Base-by-base conservation (phyloP, 345 rosid species). In the Camelina sativa region DNA sequence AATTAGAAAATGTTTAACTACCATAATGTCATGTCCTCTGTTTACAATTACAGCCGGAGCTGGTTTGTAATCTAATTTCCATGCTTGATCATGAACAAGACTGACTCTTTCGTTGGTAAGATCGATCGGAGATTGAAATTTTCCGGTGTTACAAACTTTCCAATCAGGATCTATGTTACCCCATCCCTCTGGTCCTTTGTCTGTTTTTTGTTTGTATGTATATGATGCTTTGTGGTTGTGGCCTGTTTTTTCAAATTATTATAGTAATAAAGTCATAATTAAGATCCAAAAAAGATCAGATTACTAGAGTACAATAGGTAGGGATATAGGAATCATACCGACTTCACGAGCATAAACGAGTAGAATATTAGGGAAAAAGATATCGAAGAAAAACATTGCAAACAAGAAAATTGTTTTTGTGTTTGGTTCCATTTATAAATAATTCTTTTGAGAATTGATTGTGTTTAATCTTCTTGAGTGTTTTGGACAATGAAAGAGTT, bases 71-170 rank as follows among this genome's bases (percentile, higher is more conserved):
- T 82, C 78, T 61, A 73, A 82, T 7, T 58, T 67, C 59, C 86
- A 56, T 6, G 87, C 85, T 9, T 83, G 38, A 11, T 7, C 25
- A 8, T 75, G 74, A 30, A 64, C 11, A 23, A 70, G 15, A 17
- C 75, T 46, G 11, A 80, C 83, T 52, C 79, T 73, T 52, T 34
- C 35, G 17, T 47, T 2, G 0, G 77, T 65, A 48, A 89, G 71
- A 79, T 89, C 93, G 34, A 88, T 82, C 1, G 93, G 93, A 53
- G 97, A 92, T 65, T 92, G 97, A 41, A 67, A 23, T 20, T 74
- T 83, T 62, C 97, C 96, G 0, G 35, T 53, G 15, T 35, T 76
- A 44, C 97, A 91, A 43, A 23, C 28, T 75, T 43, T 8, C 95
- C 97, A 91, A 0, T 79, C 22, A 2, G 85, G 86, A 11, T 81